Evolutionary conservation across 495 filamentous ascomycete genomes (phyloP).

Genomic region (Neurospora sp.): DNA sequence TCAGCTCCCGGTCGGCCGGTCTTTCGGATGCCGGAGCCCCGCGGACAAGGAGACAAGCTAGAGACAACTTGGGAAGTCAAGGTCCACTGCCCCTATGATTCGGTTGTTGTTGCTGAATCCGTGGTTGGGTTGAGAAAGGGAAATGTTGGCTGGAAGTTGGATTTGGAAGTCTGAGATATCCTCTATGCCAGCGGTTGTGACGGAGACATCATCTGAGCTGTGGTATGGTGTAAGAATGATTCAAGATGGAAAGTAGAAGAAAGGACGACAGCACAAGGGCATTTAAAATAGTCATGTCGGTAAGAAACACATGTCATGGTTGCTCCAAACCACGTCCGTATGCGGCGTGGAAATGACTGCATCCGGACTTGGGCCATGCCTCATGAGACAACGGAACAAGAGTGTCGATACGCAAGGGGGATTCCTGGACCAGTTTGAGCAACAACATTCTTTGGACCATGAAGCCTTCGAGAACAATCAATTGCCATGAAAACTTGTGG

Average conservation of each 20-base stretch:
- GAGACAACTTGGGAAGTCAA: background rate
- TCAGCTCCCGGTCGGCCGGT: background rate
- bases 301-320: background rate
- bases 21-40: background rate
- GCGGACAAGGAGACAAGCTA: background rate
- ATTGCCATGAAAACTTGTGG: background rate
- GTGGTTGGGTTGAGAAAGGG: background rate
- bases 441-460: background rate
- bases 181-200: background rate
- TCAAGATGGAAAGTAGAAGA: background rate
- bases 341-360: background rate
- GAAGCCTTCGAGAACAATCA: background rate
- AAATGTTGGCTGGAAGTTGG: background rate
- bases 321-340: background rate
- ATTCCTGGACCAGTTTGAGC: background rate
- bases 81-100: background rate
- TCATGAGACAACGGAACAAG: background rate
- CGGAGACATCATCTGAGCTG: background rate
- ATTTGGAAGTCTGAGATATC: background rate
- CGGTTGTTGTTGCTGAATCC: background rate
- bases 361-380: background rate
- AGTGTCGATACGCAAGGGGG: background rate
- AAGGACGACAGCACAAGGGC: background rate
- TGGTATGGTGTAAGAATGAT: background rate
- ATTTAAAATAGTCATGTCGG: background rate